Conservation (phyloP, 169 alveolate species). For the Plasmodium sp. region DNA sequence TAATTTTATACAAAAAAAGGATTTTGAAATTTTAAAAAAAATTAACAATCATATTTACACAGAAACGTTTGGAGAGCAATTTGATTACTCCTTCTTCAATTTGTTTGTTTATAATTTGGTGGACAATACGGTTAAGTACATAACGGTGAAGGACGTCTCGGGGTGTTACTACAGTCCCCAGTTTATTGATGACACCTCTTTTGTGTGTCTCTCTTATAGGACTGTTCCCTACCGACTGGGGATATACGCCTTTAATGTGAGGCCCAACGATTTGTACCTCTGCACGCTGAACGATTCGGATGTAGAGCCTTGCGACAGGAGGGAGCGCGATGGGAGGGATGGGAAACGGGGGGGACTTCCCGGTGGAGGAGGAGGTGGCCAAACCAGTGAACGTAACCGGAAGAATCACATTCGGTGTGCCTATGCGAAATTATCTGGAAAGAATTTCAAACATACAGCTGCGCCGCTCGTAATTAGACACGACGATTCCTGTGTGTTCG, state of each 20-base stretch:
- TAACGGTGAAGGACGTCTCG: conserved; percentile 31
- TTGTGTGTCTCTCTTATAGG: conserved; percentile 49
- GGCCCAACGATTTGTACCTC: conserved; percentile 37
- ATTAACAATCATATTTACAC: conserved; percentile 41
- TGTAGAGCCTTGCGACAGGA: not conserved
- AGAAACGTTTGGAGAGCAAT: conserved; percentile 73
- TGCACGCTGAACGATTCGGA: conserved; percentile 46
- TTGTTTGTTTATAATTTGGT: conserved; percentile 55
- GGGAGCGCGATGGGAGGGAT: not conserved
- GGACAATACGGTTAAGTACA: conserved; percentile 37
- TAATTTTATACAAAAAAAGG: not conserved
- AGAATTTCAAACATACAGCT: conserved; percentile 33
- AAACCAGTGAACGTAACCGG: not conserved
- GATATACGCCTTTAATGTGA: conserved; percentile 40
- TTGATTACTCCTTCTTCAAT: conserved; percentile 42
- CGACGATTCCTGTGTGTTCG: conserved; percentile 6
- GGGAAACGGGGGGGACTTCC: not conserved
- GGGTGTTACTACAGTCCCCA: conserved; percentile 57
- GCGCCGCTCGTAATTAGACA: conserved; percentile 33
- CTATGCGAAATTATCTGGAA: conserved; percentile 27
- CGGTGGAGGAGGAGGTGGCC: not conserved
- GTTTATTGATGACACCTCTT: conserved; percentile 73
- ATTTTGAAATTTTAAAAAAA: conserved; percentile 22
- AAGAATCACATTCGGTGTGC: conserved; percentile 36
- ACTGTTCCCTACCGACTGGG: conserved; percentile 62